These are phyloP conservation scores for Phaseolus lunatus DNA, from an alignment of 306 rosid genomes.

Conservation along the genomic window DNA sequence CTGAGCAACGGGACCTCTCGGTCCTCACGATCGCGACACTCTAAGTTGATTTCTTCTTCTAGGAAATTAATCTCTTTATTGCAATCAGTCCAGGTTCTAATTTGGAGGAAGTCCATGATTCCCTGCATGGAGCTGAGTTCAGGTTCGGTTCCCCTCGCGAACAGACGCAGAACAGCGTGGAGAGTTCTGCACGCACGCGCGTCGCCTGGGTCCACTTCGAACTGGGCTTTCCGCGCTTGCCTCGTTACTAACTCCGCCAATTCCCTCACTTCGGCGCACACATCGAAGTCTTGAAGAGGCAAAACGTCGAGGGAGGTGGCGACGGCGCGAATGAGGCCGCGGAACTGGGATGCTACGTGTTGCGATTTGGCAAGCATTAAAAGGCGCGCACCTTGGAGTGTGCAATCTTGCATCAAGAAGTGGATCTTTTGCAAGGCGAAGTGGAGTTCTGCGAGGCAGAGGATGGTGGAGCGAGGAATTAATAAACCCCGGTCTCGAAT, in stretches of 20 bases:
- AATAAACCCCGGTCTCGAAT: slow-evolving; percentile 1
- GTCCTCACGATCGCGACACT: slow-evolving; percentile 36
- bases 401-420: slow-evolving; percentile 71
- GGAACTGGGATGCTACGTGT: slow-evolving; percentile 58
- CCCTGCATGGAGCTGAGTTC: slow-evolving; percentile 38
- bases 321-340: slow-evolving; percentile 47
- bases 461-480: slow-evolving; percentile 47
- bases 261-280: slow-evolving; percentile 70
- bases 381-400: slow-evolving; percentile 53
- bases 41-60: slow-evolving; percentile 58
- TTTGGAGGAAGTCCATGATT: slow-evolving; percentile 57
- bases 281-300: slow-evolving; percentile 51
- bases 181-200: slow-evolving; percentile 37
- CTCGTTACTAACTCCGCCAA: slow-evolving; percentile 58
- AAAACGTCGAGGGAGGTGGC: slow-evolving; percentile 75
- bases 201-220: slow-evolving; percentile 59
- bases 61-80: slow-evolving; percentile 64
- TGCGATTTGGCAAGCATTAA: slow-evolving; percentile 64
- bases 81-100: slow-evolving; percentile 68
- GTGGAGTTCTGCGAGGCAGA: slow-evolving; percentile 77
- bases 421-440: slow-evolving; percentile 63
- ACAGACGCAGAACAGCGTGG: slow-evolving; percentile 46
- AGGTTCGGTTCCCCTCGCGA: slow-evolving; percentile 69
- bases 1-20: slow-evolving; percentile 58
- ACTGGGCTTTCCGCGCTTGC: slow-evolving; percentile 63